phyloP scores from a whole-genome alignment of 2,329 filamentous ascomycete species.

The Monosporascus sp. region DNA sequence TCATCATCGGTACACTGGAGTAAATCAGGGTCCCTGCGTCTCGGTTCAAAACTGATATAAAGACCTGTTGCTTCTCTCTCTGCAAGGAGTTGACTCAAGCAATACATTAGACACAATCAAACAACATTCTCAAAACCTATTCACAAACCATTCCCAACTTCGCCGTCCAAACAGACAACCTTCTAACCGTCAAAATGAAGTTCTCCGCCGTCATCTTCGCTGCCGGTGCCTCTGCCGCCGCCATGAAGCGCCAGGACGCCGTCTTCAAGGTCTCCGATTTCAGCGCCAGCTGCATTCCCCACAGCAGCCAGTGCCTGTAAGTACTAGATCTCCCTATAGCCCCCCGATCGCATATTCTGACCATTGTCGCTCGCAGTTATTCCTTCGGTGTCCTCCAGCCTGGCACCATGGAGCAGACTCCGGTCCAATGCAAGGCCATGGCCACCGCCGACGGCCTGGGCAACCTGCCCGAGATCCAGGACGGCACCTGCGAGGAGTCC shows the following conservation, averaged over 20 bases:
- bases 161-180: not conserved
- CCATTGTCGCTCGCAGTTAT: slow-evolving; percentile 7
- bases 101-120: too few relatives aligned
- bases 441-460: slow-evolving; percentile 14
- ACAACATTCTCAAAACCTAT: too few relatives aligned
- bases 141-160: not conserved
- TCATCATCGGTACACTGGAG: too few relatives aligned
- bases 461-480: slow-evolving; percentile 25
- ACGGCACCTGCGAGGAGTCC: slow-evolving; percentile 23
- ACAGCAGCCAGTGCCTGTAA: slow-evolving; percentile 24
- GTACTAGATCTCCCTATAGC: not conserved
- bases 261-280: slow-evolving; percentile 24
- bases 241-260: slow-evolving; percentile 12
- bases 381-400: slow-evolving; percentile 12
- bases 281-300: slow-evolving; percentile 22
- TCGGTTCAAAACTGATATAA: too few relatives aligned
- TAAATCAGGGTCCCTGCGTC: too few relatives aligned
- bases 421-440: slow-evolving; percentile 17
- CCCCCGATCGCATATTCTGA: not conserved
- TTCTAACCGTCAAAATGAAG: slow-evolving; percentile 21
- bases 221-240: slow-evolving; percentile 15
- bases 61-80: too few relatives aligned
- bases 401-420: slow-evolving; percentile 21
- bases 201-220: slow-evolving; percentile 17
- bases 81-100: too few relatives aligned